Evolutionary conservation across 2,329 filamentous ascomycete genomes (phyloP).

Genomic region (Talaromyces sp.): DNA sequence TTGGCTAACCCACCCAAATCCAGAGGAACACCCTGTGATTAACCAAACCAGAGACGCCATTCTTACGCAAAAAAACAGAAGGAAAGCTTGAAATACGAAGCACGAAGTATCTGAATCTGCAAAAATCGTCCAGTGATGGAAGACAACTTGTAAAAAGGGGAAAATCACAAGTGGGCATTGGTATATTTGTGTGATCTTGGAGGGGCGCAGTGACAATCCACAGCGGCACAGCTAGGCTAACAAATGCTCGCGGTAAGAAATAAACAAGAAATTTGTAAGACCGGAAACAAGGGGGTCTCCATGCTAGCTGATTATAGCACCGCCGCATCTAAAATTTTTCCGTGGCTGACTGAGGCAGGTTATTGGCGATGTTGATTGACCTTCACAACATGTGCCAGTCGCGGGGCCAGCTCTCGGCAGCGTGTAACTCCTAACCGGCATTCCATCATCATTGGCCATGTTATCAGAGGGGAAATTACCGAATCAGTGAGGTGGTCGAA

Average conservation of each 20-base stretch:
- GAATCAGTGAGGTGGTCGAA: not conserved
- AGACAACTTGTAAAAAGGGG: not conserved
- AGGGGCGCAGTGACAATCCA: not conserved
- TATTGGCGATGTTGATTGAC: not conserved
- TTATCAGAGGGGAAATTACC: not conserved
- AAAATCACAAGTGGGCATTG: not conserved
- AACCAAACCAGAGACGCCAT: slow-evolving; percentile 9
- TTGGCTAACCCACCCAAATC: slow-evolving; percentile 1
- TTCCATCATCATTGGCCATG: not conserved
- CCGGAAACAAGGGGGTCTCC: not conserved
- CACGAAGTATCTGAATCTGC: not conserved
- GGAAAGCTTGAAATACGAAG: not conserved
- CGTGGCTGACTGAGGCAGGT: not conserved
- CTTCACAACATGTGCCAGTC: not conserved
- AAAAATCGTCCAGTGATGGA: not conserved
- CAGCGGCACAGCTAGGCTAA: not conserved
- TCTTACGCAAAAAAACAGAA: not conserved
- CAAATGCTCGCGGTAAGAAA: not conserved
- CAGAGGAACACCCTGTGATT: slow-evolving; percentile 8
- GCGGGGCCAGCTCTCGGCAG: not conserved
- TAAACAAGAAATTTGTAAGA: not conserved
- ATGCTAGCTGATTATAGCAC: not conserved
- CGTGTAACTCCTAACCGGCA: not conserved
- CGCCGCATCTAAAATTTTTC: not conserved
- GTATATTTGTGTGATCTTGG: not conserved